phyloP scores from a whole-genome alignment of 2,329 filamentous ascomycete species.

The Alternaria postmessia region DNA sequence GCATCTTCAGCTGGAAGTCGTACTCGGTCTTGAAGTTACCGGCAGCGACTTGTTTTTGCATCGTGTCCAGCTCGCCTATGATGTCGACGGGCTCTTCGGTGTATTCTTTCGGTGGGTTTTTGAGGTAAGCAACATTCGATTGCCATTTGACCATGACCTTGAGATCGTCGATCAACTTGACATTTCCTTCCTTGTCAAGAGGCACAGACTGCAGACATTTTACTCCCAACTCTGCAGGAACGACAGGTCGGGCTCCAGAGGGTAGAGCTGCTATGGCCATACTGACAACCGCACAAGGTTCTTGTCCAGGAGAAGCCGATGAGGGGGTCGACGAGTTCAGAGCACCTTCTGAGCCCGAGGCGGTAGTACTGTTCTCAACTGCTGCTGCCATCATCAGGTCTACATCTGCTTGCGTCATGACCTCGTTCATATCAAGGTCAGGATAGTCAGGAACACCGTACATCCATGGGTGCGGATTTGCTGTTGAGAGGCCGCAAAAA shows the following conservation, averaged over 20 bases:
- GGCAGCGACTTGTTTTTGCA: constrained; percentile 41
- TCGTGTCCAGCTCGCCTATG: constrained; percentile 46
- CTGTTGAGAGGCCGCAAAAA: constrained; percentile 31
- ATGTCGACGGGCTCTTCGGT: constrained; percentile 51
- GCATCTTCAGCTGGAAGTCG: constrained; percentile 51
- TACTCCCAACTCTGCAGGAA: constrained; percentile 46
- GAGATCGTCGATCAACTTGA: constrained; percentile 45
- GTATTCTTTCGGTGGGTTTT: constrained; percentile 48
- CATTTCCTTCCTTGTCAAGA: constrained; percentile 44
- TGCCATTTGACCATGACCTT: constrained; percentile 51
- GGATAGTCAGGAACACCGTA: constrained; percentile 44
- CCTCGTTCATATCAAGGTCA: constrained; percentile 38
- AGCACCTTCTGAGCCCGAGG: constrained; percentile 22
- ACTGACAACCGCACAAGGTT: constrained; percentile 46
- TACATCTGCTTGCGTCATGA: constrained; percentile 36
- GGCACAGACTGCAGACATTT: constrained; percentile 50
- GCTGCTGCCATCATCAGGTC: constrained; percentile 24
- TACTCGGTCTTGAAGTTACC: constrained; percentile 51
- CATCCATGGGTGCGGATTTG: constrained; percentile 41
- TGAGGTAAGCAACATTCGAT: constrained; percentile 51
- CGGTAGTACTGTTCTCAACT: constrained; percentile 22
- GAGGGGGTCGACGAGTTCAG: constrained; percentile 25
- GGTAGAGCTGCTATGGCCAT: constrained; percentile 37
- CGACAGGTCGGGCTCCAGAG: constrained; percentile 34
- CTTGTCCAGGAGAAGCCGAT: constrained; percentile 28